Percentiles rank a stretch among this genome's conserved stretches.
Evolutionary conservation across 352 stramenopile genomes (phyloP).

Genomic region (Phytopythium aichiense): DNA sequence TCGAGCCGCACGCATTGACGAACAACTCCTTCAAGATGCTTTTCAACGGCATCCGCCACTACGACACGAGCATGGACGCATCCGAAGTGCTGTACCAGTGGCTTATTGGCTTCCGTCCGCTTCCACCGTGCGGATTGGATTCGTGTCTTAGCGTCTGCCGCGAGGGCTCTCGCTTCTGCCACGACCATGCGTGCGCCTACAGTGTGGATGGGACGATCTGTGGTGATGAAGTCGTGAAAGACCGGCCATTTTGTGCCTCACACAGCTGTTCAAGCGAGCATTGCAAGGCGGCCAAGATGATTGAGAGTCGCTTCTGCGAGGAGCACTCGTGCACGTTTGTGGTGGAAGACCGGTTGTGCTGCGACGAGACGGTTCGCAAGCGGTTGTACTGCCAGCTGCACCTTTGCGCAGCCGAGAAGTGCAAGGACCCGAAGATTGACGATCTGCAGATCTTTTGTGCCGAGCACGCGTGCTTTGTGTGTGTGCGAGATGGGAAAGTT

Average conservation of each 20-base stretch:
- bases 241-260: slow-evolving; percentile 28
- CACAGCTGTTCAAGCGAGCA: slow-evolving; percentile 32
- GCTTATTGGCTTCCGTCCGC: slow-evolving; percentile 47
- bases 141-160: slow-evolving; percentile 28
- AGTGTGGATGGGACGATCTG: slow-evolving; percentile 21
- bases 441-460: slow-evolving; percentile 37
- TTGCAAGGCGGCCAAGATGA: slow-evolving; percentile 28
- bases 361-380: slow-evolving; percentile 17
- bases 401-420: slow-evolving; percentile 33
- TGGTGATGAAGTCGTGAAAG: slow-evolving; percentile 11
- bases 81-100: slow-evolving; percentile 57
- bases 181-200: slow-evolving; percentile 30
- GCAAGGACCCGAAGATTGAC: slow-evolving; percentile 27
- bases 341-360: slow-evolving; percentile 22
- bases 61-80: slow-evolving; percentile 42
- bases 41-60: slow-evolving; percentile 53
- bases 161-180: slow-evolving; percentile 19
- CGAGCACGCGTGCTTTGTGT: slow-evolving; percentile 61
- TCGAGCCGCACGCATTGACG: slow-evolving; percentile 7
- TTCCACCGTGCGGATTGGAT: slow-evolving; percentile 29
- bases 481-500: slow-evolving; percentile 17
- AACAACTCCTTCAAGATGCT: slow-evolving; percentile 30
- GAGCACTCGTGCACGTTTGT: slow-evolving; percentile 37
- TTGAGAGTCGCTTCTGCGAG: slow-evolving; percentile 20
- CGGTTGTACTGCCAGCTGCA: slow-evolving; percentile 38